These are phyloP conservation scores for Coemansia sp. DNA, from an alignment of 192 early-diverging fungal species.

Conservation along the genomic window DNA sequence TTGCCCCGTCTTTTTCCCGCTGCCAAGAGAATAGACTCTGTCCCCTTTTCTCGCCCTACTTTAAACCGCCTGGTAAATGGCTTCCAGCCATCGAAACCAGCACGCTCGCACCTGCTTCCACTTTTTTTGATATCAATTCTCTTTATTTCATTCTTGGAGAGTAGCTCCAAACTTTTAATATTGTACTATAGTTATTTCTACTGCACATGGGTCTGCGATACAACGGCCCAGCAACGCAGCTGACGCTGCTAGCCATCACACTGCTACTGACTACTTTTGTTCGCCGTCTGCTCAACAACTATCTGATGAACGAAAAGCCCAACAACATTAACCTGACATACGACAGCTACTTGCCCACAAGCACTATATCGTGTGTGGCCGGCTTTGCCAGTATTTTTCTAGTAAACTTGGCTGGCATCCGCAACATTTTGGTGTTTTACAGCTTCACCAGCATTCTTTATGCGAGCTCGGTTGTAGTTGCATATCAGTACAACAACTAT, in stretches of 20 bases:
- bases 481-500: slow-evolving; percentile 6
- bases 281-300: slow-evolving; percentile 23
- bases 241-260: slow-evolving; percentile 10
- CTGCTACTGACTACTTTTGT: slow-evolving; percentile 19
- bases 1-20: no score
- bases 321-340: slow-evolving; percentile 23
- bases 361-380: slow-evolving; percentile 13
- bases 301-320: slow-evolving; percentile 11
- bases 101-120: no score
- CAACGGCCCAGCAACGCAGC: slow-evolving; percentile 21
- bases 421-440: slow-evolving; percentile 21
- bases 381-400: slow-evolving; percentile 27
- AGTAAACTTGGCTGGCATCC: slow-evolving; percentile 24
- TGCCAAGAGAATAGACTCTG: no score
- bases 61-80: no score
- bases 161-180: background rate
- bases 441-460: slow-evolving; percentile 14
- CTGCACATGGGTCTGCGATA: slow-evolving; percentile 6
- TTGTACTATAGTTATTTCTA: background rate
- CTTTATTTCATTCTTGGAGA: background rate
- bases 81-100: no score
- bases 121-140: no score
- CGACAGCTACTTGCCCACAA: slow-evolving; percentile 31
- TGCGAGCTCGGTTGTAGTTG: slow-evolving; percentile 18
- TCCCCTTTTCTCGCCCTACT: no score